Base-by-base conservation (phyloP, 495 filamentous ascomycete species). In the Trypethelium eluteriae region DNA sequence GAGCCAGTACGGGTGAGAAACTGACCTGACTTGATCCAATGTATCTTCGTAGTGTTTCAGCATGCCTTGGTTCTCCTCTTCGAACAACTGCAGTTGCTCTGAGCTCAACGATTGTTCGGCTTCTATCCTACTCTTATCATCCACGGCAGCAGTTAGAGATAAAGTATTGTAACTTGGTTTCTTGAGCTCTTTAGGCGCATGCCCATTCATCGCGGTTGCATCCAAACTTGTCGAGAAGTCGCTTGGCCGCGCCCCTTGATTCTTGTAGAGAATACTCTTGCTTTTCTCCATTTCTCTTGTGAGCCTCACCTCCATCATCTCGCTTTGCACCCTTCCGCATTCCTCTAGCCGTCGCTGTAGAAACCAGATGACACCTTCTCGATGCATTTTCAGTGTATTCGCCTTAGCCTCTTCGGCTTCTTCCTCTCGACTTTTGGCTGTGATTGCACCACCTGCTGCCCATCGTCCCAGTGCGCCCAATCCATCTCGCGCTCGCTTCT, bases 61-160 rank as follows among this genome's bases (percentile, higher is more conserved):
- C 89, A 98, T 91, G 64, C 89, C 84, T 73, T 91, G 87, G 75
- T 99, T 98, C 76, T 97, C 93, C 76, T 89, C 85, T 47, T 91
- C 93, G 77, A 99, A 97, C 69, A 97, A 81, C 76, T 96, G 93
- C 64, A 92, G 76, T 75, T 98, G 93, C 69, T 96, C 91, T 61
- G 84, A 83, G 25, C 85, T 88, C 67, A 98, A 77, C 67, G 89
- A 82, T 39, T 83, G 77, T 67, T 87, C 82, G 32, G 83, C 84
- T 16, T 76, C 77, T 44, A 78, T 76, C 67, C 80, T 74, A 63
- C 84, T 78, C 44, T 77, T 74, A 62, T 83, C 77, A 59, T 36
- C 9, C 18, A 32, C 36, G 32, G 5, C 18, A 32, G 53, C 53
- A 34, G 53, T 59, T 3, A 4, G 53, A 3, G 53, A 59, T 18